These are phyloP conservation scores for Geranium rotundifolium DNA, from an alignment of 345 rosid species.

Conservation along the genomic window DNA sequence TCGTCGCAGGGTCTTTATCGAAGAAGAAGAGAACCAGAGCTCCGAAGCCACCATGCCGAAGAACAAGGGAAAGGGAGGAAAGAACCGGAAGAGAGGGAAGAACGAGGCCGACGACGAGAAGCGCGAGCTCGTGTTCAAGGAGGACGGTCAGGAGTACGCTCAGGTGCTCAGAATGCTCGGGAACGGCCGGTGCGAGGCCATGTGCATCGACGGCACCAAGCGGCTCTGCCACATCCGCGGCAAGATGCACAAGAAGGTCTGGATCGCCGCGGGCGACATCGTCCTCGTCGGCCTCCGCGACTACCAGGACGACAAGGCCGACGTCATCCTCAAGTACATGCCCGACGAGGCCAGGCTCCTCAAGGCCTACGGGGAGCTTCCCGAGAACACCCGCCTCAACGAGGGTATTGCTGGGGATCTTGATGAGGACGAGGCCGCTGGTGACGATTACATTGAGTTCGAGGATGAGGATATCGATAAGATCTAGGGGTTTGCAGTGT, in stretches of 20 bases:
- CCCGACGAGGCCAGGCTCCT: slow-evolving; percentile 41
- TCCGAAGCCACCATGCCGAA: slow-evolving; percentile 31
- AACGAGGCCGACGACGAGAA: slow-evolving; percentile 46
- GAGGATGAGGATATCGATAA: slow-evolving; percentile 42
- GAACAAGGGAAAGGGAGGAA: slow-evolving; percentile 56
- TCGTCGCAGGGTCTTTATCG: too few species aligned
- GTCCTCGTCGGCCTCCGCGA: slow-evolving; percentile 41
- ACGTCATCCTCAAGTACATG: slow-evolving; percentile 41
- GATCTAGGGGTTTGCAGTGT: slow-evolving; percentile 10
- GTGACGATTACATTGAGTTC: slow-evolving; percentile 36
- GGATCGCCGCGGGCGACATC: slow-evolving; percentile 43
- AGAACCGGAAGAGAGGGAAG: slow-evolving; percentile 52
- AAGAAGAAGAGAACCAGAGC: not conserved
- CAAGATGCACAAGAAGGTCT: slow-evolving; percentile 50
- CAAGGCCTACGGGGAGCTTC: slow-evolving; percentile 37
- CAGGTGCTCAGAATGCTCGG: slow-evolving; percentile 45
- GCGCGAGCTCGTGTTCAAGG: slow-evolving; percentile 47
- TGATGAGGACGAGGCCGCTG: slow-evolving; percentile 29
- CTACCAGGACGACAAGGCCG: slow-evolving; percentile 46
- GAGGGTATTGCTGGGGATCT: slow-evolving; percentile 33
- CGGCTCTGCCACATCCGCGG: slow-evolving; percentile 46
- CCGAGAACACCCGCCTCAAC: slow-evolving; percentile 24
- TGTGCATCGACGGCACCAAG: slow-evolving; percentile 38
- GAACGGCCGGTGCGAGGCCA: slow-evolving; percentile 40
- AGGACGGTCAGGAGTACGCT: slow-evolving; percentile 42